A percentile compares a stretch with the other conserved stretches of the same genome.
phyloP scores from a whole-genome alignment of 768 basidiomycete genomes.

The Boletus tomentosulus region DNA sequence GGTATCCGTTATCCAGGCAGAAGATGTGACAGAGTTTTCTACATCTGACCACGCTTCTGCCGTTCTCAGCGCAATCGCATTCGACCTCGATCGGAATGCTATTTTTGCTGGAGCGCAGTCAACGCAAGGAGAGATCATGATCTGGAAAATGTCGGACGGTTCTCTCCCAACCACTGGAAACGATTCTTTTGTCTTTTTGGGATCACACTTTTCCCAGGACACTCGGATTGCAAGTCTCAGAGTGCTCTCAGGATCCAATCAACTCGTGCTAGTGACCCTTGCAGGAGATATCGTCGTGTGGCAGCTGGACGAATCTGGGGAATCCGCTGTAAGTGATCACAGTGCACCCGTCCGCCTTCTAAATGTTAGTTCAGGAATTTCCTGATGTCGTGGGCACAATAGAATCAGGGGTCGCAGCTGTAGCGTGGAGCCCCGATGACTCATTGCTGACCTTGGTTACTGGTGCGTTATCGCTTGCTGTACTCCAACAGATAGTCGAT shows the following conservation, averaged over 20 bases:
- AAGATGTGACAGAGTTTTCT: slow-evolving; percentile 16
- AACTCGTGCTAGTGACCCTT: slow-evolving; percentile 61
- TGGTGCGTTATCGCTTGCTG: slow-evolving; percentile 38
- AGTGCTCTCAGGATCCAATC: slow-evolving; percentile 67
- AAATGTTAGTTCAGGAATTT: slow-evolving; percentile 17
- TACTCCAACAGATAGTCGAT: neutral
- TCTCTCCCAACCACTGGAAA: slow-evolving; percentile 8
- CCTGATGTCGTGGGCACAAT: slow-evolving; percentile 82
- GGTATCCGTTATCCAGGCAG: slow-evolving; percentile 10
- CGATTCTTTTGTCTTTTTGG: slow-evolving; percentile 19
- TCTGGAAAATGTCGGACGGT: slow-evolving; percentile 45
- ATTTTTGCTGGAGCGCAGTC: slow-evolving; percentile 61
- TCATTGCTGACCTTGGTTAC: slow-evolving; percentile 79
- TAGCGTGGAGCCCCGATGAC: slow-evolving; percentile 91
- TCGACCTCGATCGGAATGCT: slow-evolving; percentile 62
- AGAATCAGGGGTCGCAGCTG: slow-evolving; percentile 77
- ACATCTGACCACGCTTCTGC: slow-evolving; percentile 22
- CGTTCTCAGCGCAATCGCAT: slow-evolving; percentile 43
- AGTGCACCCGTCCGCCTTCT: slow-evolving; percentile 1
- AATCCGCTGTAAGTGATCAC: slow-evolving; percentile 37
- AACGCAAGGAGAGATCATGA: slow-evolving; percentile 51
- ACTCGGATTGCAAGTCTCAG: slow-evolving; percentile 59
- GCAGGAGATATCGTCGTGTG: slow-evolving; percentile 82
- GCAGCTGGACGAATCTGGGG: slow-evolving; percentile 45
- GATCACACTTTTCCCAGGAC: slow-evolving; percentile 16